Evolutionary conservation across 75 land plant species (phyloP), one percentile per base, ranked within the genome.

Genomic region (Picea glauca): DNA sequence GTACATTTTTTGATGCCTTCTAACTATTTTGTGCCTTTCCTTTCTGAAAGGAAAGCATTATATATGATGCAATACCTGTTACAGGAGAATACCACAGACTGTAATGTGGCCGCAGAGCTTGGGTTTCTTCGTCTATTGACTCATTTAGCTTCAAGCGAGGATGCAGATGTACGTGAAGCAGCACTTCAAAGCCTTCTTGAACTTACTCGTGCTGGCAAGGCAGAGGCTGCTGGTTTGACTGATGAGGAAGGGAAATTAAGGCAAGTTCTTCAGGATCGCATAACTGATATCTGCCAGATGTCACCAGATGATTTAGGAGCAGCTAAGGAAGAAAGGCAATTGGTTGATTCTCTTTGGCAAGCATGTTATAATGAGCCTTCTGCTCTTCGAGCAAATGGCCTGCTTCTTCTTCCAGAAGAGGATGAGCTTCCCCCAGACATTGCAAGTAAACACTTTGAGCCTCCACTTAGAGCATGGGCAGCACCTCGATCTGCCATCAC

Each of bases 381-480:
- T 5, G 67, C 80, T 30, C 87, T 98, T 23, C 65, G 87, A 57
- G 88, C 89, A 65, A 86, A 88, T 58, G 99, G 99, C 2, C 87
- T 98, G 35, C 78, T 98, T 54, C 90, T 82, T 58, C 83, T 95
- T 21, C 90, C 99, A 11, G 99, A 90, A 26, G 99, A 95, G 30
- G 96, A 98, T 85, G 93, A 84, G 14, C 87, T 90, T 0, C 90
- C 96, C 9, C 98, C 96, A 11, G 96, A 94, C 86, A 95, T 94
- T 83, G 93, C 98, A 20, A 78, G 95, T 70, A 76, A 86, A 87
- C 62, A 84, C 58, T 93, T 93, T 80, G 92, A 93, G 50, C 93
- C 96, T n/a, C 88, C 90, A 33, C 77, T 94, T 59, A 72, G 98
- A 75, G 92, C 89, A 62, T 93, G 86, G 85, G 90, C 96, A n/a